phyloP scores from a whole-genome alignment of 2,329 filamentous ascomycete species.

The Pezicula radicicola region DNA sequence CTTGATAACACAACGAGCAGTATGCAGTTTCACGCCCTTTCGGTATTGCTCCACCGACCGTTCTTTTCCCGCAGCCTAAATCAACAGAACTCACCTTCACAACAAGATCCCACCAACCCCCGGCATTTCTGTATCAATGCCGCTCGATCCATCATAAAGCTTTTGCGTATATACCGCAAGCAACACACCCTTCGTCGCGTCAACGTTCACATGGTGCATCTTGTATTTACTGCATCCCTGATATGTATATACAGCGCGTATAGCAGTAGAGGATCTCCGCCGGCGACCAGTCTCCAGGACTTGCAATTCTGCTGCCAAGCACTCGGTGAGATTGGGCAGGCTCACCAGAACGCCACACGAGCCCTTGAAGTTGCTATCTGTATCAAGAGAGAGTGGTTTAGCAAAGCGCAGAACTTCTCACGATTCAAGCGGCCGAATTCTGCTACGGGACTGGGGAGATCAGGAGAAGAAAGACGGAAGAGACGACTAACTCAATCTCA shows the following conservation, averaged over 20 bases:
- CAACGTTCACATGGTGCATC: conserved; percentile 7
- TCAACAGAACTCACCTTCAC: not conserved
- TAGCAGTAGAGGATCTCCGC: conserved; percentile 1
- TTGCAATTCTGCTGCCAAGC: conserved; percentile 9
- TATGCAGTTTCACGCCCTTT: conserved; percentile 8
- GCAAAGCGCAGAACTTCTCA: conserved; percentile 3
- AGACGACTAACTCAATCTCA: conserved; percentile 2
- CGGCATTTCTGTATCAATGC: conserved; percentile 4
- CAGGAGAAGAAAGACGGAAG: conserved; percentile 3
- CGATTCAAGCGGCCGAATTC: conserved; percentile 3
- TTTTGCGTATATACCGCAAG: conserved; percentile 6
- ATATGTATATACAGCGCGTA: conserved; percentile 8
- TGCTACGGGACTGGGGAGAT: not conserved
- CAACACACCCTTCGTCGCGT: conserved; percentile 6
- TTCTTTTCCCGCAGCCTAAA: conserved; percentile 4
- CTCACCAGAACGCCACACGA: conserved; percentile 4
- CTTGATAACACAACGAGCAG: not conserved
- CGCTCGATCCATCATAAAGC: conserved; percentile 4
- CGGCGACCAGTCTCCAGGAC: conserved; percentile 2
- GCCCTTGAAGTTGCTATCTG: conserved; percentile 7
- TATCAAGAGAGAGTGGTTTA: conserved; percentile 9
- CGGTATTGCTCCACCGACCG: conserved; percentile 7
- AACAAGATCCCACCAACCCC: conserved; percentile 1
- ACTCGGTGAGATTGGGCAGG: conserved; percentile 6
- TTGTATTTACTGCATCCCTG: conserved; percentile 8